Base-by-base conservation (phyloP, 306 rosid genomes). In the Vigna mungo region DNA sequence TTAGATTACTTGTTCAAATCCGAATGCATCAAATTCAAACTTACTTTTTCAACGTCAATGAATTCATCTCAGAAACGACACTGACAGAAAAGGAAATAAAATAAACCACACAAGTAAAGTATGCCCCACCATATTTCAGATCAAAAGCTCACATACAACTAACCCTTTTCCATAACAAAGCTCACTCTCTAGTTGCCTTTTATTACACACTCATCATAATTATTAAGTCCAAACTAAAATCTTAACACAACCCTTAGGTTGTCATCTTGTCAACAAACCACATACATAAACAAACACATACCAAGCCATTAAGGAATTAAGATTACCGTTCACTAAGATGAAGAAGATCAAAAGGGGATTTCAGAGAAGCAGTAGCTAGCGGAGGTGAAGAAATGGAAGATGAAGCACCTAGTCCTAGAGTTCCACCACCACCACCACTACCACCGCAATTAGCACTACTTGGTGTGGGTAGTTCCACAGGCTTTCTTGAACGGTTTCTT, bases 401-500 rank as follows among this genome's bases (percentile, higher is more conserved):
- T 12, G 78, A n/a, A 65, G 73, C 78, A 80, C 54, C 14, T 6
- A 16, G 44, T 59, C 63, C 58, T 27, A 80, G 68, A 84, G 62
- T 15, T 23, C 79, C 80, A 15, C 27, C 21, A 16, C 63, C 27
- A 15, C 80, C 82, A 17, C 62, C 16, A 12, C 49, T 16, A 16
- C 59, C 27, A 12, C 80, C 82, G 17, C 62, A 46, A 56, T 10
- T 11, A 13, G 70, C 11, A 3, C 80, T 34, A 80, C 82, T 34
- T 72, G 96, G 82, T 78, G 91, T 86, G 90, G 92, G 80, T 53
- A 73, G 89, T 96, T 96, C 99, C 99, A 96, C 99, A 91, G 90
- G 99, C 97, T 96, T 96, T 92, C 99, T 96, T 96, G 99, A 96
- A 96, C 99, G 99, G 93, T 89, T 93, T 65, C 92, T 73, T 70